Evolutionary conservation across 192 early-diverging fungal genomes (phyloP).

Genomic region (Backusella macrospora): DNA sequence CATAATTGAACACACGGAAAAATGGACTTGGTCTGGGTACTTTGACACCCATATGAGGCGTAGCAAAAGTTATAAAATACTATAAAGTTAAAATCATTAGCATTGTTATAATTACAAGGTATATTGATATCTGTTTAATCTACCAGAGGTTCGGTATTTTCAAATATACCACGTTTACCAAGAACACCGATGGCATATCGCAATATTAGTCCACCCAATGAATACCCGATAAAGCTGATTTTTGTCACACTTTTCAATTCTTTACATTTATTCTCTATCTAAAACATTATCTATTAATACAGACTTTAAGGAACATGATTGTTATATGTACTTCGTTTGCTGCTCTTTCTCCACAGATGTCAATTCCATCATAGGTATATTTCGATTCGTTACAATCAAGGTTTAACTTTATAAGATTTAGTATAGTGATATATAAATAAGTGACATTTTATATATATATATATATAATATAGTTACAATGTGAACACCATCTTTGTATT

Average conservation of each 20-base stretch:
- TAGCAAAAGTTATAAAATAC: conserved; percentile 60
- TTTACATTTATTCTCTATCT: conserved; percentile 40
- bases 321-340: conserved; percentile 43
- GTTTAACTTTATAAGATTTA: conserved; percentile 42
- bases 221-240: conserved; percentile 57
- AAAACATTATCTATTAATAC: conserved; percentile 34
- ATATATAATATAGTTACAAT: not conserved
- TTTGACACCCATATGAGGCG: conserved; percentile 61
- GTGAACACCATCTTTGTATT: not conserved
- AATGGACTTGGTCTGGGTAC: conserved; percentile 23
- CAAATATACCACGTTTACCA: conserved; percentile 51
- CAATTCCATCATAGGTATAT: conserved; percentile 60
- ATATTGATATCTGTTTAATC: not conserved
- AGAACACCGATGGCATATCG: conserved; percentile 56
- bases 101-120: not conserved
- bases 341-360: conserved; percentile 55
- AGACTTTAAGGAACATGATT: not conserved
- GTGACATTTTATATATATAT: conserved; percentile 23
- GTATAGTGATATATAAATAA: not conserved
- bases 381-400: conserved; percentile 47
- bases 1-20: conserved; percentile 44
- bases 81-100: conserved; percentile 7
- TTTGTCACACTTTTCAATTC: conserved; percentile 29
- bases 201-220: conserved; percentile 57
- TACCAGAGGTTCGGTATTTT: conserved; percentile 49